Evolutionary conservation across 257 asterid species (phyloP), one percentile per base, ranked within the genome.

Genomic region (Plantago major): DNA sequence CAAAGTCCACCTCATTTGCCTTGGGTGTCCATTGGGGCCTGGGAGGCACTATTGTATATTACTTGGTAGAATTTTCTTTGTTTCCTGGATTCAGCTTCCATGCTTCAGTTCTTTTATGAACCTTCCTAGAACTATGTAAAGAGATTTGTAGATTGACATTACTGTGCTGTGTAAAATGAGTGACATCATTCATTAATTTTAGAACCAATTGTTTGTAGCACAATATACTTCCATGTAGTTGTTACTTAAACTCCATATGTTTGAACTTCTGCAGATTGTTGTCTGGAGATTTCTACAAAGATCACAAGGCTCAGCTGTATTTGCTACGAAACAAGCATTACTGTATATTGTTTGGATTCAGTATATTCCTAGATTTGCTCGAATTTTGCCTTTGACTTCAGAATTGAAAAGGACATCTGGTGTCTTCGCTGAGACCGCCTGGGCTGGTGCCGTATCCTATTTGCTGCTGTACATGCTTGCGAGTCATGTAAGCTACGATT

Each of bases 361-460:
- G 81, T 93, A 93, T 59, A 63, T 89, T 55, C 96, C 96, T 10
- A 83, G 99, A 72, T 77, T 87, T 61, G 75, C 78, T 42, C 84
- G 96, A 51, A 70, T 93, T 15, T 50, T 78, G 63, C 97, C 99
- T 11, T 82, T 93, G 65, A 85, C 90, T 33, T 87, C 97, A 12
- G 99, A 93, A 74, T 57, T 93, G 79, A 93, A 93, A 74, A 84
- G 99, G 73, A 93, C 99, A 15, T 76, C 99, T 54, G 99, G 99
- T 71, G 95, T 93, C 74, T 93, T 93, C 73, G 99, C 97, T 71
- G 97, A 93, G 81, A 87, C 97, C 63, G 99, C 99, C 15, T 93
- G 97, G 97, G 99, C 95, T 75, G 99, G 99, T 74, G 99, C 99
- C 37, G 99, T 83, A 47, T 81, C 85, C 67, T 93, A 93, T 73